Evolutionary conservation across 2,329 filamentous ascomycete genomes (phyloP).

Genomic region (Lasiodiplodia hormozganensis): DNA sequence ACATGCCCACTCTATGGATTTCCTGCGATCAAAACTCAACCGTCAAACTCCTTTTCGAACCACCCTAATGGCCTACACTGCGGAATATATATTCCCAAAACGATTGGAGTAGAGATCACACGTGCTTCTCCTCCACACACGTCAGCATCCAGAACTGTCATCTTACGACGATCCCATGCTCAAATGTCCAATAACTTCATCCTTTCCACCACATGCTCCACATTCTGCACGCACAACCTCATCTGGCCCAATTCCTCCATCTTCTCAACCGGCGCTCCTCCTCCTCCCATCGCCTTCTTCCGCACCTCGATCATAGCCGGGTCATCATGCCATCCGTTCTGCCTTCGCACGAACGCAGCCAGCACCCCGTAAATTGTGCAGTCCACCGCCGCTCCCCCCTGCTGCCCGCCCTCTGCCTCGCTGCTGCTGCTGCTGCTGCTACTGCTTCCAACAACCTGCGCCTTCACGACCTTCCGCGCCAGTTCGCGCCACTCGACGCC

Average conservation of each 20-base stretch:
- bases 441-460: slow-evolving; percentile 44
- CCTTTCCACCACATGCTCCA: slow-evolving; percentile 13
- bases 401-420: background rate
- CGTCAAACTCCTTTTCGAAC: background rate
- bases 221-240: slow-evolving; percentile 21
- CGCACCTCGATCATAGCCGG: slow-evolving; percentile 14
- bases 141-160: background rate
- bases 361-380: slow-evolving; percentile 46
- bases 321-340: slow-evolving; percentile 50
- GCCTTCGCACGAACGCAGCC: slow-evolving; percentile 50
- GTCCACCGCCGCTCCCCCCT: slow-evolving; percentile 31
- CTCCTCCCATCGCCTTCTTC: slow-evolving; percentile 13
- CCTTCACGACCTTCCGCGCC: slow-evolving; percentile 54
- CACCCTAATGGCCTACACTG: background rate
- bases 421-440: slow-evolving; percentile 43
- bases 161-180: background rate
- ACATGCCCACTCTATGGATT: background rate
- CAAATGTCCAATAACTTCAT: slow-evolving; percentile 13
- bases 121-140: background rate
- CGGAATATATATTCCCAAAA: background rate
- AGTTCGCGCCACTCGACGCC: slow-evolving; percentile 52
- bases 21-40: background rate
- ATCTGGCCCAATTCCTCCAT: background rate
- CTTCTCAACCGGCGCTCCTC: background rate
- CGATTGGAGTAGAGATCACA: slow-evolving; percentile 7